Conservation (phyloP, 139 green algal species). For the Haematococcus lacustris region DNA sequence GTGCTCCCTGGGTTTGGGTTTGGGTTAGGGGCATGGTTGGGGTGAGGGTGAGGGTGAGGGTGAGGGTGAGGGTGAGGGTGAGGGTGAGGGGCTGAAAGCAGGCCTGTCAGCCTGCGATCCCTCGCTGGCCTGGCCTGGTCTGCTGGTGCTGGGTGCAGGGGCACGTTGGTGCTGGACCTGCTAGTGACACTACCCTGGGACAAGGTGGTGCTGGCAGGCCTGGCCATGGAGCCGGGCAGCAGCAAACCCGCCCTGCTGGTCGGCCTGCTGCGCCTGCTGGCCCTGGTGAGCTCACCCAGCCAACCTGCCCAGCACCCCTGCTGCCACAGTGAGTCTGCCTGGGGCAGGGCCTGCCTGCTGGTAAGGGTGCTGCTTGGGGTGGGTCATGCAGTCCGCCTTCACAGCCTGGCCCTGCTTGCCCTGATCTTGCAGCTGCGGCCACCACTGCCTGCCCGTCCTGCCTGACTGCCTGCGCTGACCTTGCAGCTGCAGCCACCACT, state of each 20-base stretch:
- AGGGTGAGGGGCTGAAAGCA: too few relatives aligned
- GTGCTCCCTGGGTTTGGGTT: too few relatives aligned
- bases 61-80: too few relatives aligned
- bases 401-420: neutral
- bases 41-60: too few relatives aligned
- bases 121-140: too few relatives aligned
- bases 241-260: neutral
- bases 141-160: too few relatives aligned
- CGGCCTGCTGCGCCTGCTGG: neutral
- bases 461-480: neutral
- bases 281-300: neutral
- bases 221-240: neutral
- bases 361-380: neutral
- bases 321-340: neutral
- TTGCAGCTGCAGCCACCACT: neutral
- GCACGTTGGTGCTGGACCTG: too few relatives aligned
- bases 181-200: too few relatives aligned
- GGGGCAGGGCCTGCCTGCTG: neutral
- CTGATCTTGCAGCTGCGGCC: neutral
- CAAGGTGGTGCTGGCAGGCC: neutral
- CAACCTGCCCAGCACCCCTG: neutral
- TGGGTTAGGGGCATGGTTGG: too few relatives aligned
- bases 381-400: neutral
- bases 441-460: neutral
- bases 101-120: too few relatives aligned